Conservation (phyloP, 495 filamentous ascomycete genomes). For the Annulohypoxylon bovei region DNA sequence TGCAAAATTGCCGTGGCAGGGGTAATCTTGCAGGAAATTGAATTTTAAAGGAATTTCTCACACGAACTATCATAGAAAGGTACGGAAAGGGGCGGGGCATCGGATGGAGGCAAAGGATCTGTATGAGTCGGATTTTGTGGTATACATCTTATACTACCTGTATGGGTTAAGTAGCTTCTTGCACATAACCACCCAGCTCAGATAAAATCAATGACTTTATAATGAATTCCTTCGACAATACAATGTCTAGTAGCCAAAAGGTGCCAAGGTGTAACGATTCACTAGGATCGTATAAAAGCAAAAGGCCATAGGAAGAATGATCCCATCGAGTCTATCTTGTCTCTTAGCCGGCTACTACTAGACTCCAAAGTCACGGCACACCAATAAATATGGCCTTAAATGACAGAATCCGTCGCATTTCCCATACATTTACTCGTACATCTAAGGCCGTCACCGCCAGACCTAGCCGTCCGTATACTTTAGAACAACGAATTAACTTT, state of each 20-base stretch:
- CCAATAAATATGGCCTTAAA: not conserved
- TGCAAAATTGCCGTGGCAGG: not conserved
- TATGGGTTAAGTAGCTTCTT: not conserved
- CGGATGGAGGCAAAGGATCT: not conserved
- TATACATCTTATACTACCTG: not conserved
- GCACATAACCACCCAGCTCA: constrained; percentile 4
- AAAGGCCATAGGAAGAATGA: not conserved
- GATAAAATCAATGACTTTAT: not conserved
- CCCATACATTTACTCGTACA: constrained; percentile 20
- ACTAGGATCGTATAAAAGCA: too few species aligned
- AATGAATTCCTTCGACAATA: not conserved
- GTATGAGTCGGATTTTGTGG: not conserved
- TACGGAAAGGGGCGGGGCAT: not conserved
- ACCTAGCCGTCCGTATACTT: constrained; percentile 2
- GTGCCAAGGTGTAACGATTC: not conserved
- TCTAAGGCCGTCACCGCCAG: not conserved
- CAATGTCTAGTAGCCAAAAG: not conserved
- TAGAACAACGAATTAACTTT: not conserved
- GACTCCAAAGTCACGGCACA: not conserved
- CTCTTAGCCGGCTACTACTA: not conserved
- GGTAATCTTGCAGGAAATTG: not conserved
- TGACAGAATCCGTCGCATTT: not conserved
- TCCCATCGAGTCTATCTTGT: not conserved
- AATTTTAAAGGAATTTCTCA: constrained; percentile 2
- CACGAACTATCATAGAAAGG: constrained; percentile 1